phyloP scores from a whole-genome alignment of 345 rosid genomes.

The Barbarea vulgaris region DNA sequence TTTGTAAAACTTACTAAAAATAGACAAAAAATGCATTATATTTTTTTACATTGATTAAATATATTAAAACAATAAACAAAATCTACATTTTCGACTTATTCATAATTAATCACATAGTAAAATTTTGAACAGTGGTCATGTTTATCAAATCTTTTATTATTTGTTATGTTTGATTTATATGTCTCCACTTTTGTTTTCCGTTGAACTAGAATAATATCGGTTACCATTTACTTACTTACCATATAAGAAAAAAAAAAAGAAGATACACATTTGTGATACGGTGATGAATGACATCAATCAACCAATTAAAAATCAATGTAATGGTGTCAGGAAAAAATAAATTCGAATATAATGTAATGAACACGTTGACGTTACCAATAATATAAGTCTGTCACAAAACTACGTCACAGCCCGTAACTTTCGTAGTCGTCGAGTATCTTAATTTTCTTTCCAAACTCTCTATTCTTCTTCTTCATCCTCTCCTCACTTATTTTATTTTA shows the following conservation, averaged over 20 bases:
- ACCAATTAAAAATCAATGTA: constrained; percentile 24
- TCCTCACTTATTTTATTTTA: neutral
- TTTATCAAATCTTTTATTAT: neutral
- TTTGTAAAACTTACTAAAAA: neutral
- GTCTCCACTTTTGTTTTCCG: neutral
- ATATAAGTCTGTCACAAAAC: constrained; percentile 13
- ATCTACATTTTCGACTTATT: neutral
- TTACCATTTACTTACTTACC: constrained; percentile 15
- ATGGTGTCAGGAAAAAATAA: neutral
- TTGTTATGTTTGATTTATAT: neutral
- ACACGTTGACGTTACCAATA: constrained; percentile 31
- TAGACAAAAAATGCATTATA: neutral
- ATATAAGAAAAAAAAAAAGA: neutral
- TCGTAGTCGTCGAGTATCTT: constrained; percentile 25
- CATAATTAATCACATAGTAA: neutral
- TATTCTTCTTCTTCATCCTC: constrained; percentile 12
- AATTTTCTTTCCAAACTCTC: constrained; percentile 18
- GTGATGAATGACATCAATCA: constrained; percentile 4
- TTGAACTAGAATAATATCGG: constrained; percentile 12
- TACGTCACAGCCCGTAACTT: constrained; percentile 26
- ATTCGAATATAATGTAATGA: neutral
- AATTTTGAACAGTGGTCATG: neutral
- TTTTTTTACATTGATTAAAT: neutral
- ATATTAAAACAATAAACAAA: neutral
- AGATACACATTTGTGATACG: neutral